A percentile compares a stretch with the other conserved stretches of the same genome.
Evolutionary conservation across 208 protist genomes (phyloP).

Genomic region (Trypanosoma caninum): DNA sequence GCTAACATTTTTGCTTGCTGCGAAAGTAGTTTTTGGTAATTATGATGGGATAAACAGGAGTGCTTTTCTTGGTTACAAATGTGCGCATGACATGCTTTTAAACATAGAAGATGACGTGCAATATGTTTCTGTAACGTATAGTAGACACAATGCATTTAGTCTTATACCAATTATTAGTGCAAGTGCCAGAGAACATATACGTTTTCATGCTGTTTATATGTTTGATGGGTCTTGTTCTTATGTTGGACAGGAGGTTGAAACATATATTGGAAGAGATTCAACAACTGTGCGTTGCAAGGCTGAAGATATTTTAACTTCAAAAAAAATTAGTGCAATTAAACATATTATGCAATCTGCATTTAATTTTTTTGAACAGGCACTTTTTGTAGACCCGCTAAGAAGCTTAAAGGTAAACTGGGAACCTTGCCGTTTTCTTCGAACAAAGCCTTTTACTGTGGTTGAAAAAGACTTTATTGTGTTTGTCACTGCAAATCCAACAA

Average conservation of each 20-base stretch:
- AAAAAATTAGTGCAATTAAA: conserved; percentile 20
- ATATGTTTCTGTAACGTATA: too few species aligned
- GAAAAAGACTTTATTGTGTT: conserved; percentile 49
- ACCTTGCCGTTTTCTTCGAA: conserved; percentile 15
- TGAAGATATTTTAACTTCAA: conserved; percentile 35
- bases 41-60: too few species aligned
- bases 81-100: too few species aligned
- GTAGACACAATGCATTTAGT: too few species aligned
- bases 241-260: conserved; percentile 19
- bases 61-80: too few species aligned
- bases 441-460: conserved; percentile 2
- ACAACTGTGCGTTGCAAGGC: conserved; percentile 18
- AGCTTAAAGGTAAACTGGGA: conserved; percentile 14
- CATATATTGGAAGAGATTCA: conserved; percentile 13
- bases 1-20: too few species aligned
- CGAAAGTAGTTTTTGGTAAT: too few species aligned
- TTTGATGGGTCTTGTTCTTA: conserved; percentile 21
- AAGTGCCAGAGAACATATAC: conserved; percentile 13
- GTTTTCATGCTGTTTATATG: conserved; percentile 24
- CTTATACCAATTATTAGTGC: too few species aligned
- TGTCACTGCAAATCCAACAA: conserved; percentile 31
- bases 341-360: conserved; percentile 18
- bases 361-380: conserved; percentile 23
- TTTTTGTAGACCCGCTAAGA: conserved; percentile 28
- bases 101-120: too few species aligned